A percentile compares a stretch with the other conserved stretches of the same genome.
Evolutionary conservation across 441 rosid genomes (phyloP).

Genomic region (Populus hybrid): DNA sequence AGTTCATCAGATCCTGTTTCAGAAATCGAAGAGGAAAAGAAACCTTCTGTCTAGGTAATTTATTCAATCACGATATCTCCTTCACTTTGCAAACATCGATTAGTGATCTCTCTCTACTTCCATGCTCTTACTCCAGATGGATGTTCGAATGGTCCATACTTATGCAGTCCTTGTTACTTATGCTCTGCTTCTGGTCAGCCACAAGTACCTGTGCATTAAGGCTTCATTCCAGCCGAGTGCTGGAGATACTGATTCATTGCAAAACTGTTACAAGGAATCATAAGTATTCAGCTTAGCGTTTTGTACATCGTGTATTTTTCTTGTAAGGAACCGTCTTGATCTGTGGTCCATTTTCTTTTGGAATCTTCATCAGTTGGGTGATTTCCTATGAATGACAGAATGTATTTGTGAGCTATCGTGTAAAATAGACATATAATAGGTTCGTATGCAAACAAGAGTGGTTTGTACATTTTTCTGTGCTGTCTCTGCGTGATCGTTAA

Average conservation of each 20-base stretch:
- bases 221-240: no score
- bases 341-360: not conserved
- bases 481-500: not conserved
- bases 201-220: not conserved
- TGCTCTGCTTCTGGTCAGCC: not conserved
- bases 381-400: not conserved
- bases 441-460: not conserved
- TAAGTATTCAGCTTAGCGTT: not conserved
- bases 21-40: slow-evolving; percentile 30
- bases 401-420: not conserved
- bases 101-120: not conserved
- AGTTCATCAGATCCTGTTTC: slow-evolving; percentile 21
- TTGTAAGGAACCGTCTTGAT: not conserved
- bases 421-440: no score
- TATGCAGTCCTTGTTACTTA: not conserved
- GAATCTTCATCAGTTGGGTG: not conserved
- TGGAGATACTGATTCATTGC: not conserved
- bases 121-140: no score
- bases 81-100: not conserved
- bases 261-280: not conserved
- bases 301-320: not conserved
- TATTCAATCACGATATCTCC: not conserved
- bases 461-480: not conserved
- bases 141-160: not conserved
- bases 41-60: slow-evolving; percentile 33